phyloP scores from a whole-genome alignment of 192 early-diverging fungal genomes.

The Funneliformis geosporum region DNA sequence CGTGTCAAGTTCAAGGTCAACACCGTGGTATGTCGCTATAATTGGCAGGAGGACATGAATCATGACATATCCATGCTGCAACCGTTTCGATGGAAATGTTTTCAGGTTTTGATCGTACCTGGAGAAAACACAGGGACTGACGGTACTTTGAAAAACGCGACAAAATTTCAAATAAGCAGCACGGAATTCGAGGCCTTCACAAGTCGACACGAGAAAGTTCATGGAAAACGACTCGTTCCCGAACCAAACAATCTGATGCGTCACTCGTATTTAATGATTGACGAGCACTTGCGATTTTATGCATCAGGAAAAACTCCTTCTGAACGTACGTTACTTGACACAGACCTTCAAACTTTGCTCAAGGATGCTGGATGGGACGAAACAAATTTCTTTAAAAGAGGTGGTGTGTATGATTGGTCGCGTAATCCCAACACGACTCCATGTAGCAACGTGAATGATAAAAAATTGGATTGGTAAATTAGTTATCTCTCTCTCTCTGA shows the following conservation, averaged over 20 bases:
- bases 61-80: background rate
- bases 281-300: conserved; percentile 4
- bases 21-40: background rate
- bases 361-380: conserved; percentile 2
- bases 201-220: background rate
- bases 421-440: background rate
- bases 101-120: background rate
- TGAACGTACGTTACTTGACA: background rate
- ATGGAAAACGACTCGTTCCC: background rate
- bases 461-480: no score
- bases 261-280: background rate
- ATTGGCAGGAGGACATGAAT: background rate
- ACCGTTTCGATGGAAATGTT: conserved; percentile 16
- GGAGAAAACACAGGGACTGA: background rate
- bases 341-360: background rate
- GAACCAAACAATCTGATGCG: conserved; percentile 4
- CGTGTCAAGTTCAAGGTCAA: background rate
- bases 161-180: background rate
- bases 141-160: background rate
- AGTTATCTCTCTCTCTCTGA: no score
- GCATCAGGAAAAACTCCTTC: background rate
- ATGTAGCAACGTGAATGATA: no score
- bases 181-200: background rate
- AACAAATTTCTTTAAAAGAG: background rate
- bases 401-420: background rate